These are phyloP conservation scores for Leucosporidium scottii DNA, from an alignment of 768 basidiomycete species.

Conservation along the genomic window DNA sequence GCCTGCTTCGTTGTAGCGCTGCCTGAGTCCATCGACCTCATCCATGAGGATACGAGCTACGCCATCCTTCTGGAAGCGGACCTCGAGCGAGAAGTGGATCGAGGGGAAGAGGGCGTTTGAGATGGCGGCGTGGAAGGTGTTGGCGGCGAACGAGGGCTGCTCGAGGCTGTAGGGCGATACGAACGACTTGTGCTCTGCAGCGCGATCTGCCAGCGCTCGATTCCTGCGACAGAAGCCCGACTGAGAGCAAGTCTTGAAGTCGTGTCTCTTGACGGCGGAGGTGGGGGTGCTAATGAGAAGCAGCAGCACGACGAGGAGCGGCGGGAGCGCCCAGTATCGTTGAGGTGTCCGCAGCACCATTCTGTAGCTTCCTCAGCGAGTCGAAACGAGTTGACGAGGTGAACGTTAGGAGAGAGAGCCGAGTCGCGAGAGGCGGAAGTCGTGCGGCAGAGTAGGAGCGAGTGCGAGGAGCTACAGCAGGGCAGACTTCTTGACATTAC, in stretches of 20 bases:
- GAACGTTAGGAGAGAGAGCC: too few relatives aligned
- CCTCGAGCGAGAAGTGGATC: constrained; percentile 69
- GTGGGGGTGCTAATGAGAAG: constrained; percentile 1
- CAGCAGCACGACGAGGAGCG: neutral
- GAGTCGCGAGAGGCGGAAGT: too few relatives aligned
- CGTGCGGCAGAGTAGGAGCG: too few relatives aligned
- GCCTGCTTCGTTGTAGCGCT: constrained; percentile 85
- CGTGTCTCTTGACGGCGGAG: constrained; percentile 51
- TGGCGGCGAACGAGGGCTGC: constrained; percentile 49
- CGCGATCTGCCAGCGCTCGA: constrained; percentile 70
- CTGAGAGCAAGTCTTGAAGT: constrained; percentile 94
- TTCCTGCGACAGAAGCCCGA: constrained; percentile 91
- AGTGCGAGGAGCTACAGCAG: too few relatives aligned
- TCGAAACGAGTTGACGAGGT: too few relatives aligned
- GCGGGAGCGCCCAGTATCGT: too few relatives aligned
- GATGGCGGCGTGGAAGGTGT: constrained; percentile 66
- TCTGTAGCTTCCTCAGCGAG: too few relatives aligned
- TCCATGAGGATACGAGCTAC: constrained; percentile 90
- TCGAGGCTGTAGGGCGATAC: constrained; percentile 79
- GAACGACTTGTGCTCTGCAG: constrained; percentile 60
- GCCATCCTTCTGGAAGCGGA: constrained; percentile 78
- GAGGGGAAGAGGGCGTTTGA: constrained; percentile 75
- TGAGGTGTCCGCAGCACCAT: too few relatives aligned
- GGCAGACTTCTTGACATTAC: too few relatives aligned
- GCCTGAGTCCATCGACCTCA: constrained; percentile 67